Evolutionary conservation across 164 flowering plant species (phyloP), one percentile per base, ranked within the genome.

Genomic region (Protea cynaroides): DNA sequence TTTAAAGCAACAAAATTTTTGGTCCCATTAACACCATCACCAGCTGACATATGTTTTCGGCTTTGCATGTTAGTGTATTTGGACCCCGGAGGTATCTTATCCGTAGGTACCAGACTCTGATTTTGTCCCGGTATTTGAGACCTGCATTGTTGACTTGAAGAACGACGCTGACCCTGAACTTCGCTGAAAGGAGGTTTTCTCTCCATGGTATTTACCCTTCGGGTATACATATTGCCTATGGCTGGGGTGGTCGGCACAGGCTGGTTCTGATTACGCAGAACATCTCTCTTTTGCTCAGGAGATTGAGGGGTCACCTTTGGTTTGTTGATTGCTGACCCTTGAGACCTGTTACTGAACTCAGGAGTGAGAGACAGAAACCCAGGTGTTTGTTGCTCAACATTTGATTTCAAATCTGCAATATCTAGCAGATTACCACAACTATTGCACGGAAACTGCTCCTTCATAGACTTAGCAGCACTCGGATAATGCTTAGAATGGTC

Each of bases 381-480:
- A 1, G 70, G 24, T 21, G 55, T 59, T 44, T 73, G 71, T 25
- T 77, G 82, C 36, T 66, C 79, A 15, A 54, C 23, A 37, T 21
- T 58, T 29, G 70, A 46, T 53, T 59, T 64, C 11, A 64, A 63
- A 14, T 71, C 72, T 70, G 63, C 25, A 54, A 52, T 72, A 66
- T 78, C 83, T 19, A 83, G 19, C 59, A 72, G 56, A 77, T 76
- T 69, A 58, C 92, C 86, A 75, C 94, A 85, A 67, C 70, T 81
- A 64, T 65, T 74, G 75, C 92, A 84, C 46, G 88, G 76, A 44
- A 82, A 59, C 53, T 78, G 78, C 12, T 73, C 78, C 68, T 59
- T 75, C 58, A 67, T 62, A 34, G 79, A 59, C 47, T 72, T 58
- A n/a, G 56, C 22, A 8, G 18, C 52, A 74, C 63, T 62, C 4